A percentile compares a stretch with the other conserved stretches of the same genome.
phyloP scores from a whole-genome alignment of 2,329 filamentous ascomycete species.

The Biscogniauxia marginata region DNA sequence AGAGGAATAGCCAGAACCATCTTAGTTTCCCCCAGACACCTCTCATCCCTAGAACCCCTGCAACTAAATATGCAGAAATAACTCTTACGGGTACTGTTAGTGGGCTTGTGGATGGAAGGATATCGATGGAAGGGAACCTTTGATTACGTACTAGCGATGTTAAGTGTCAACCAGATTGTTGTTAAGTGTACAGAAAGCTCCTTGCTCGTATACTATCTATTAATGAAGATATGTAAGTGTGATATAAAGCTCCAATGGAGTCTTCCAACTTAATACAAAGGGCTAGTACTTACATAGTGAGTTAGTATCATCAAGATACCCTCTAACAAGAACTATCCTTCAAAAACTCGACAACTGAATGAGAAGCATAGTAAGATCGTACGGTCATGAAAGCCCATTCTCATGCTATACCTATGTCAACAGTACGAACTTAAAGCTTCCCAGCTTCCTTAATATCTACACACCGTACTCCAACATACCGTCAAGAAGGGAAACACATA shows the following conservation, averaged over 20 bases:
- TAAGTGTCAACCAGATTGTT: slow-evolving; percentile 69
- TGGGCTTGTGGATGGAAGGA: too few species aligned
- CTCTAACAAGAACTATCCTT: slow-evolving; percentile 63
- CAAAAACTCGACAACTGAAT: slow-evolving; percentile 45
- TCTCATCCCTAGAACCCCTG: slow-evolving; percentile 51
- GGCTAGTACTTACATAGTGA: slow-evolving; percentile 52
- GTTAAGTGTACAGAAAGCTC: slow-evolving; percentile 68
- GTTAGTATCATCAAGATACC: slow-evolving; percentile 67
- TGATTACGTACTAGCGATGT: slow-evolving; percentile 34
- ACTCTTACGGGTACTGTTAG: not conserved
- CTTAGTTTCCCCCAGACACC: slow-evolving; percentile 49
- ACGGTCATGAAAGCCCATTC: slow-evolving; percentile 33
- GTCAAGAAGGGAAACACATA: slow-evolving; percentile 2
- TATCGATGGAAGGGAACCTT: not conserved
- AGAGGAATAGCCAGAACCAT: slow-evolving; percentile 50
- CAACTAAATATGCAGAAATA: slow-evolving; percentile 46
- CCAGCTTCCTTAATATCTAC: not conserved
- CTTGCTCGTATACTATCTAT: slow-evolving; percentile 57
- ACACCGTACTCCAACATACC: slow-evolving; percentile 4
- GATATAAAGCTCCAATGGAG: not conserved
- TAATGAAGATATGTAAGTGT: not conserved
- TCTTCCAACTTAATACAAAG: not conserved
- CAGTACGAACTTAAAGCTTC: slow-evolving; percentile 31
- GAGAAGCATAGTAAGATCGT: slow-evolving; percentile 33
- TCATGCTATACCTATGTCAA: slow-evolving; percentile 35